These are phyloP conservation scores for Botrytis tulipae DNA, from an alignment of 2,329 filamentous ascomycete genomes.

Conservation along the genomic window DNA sequence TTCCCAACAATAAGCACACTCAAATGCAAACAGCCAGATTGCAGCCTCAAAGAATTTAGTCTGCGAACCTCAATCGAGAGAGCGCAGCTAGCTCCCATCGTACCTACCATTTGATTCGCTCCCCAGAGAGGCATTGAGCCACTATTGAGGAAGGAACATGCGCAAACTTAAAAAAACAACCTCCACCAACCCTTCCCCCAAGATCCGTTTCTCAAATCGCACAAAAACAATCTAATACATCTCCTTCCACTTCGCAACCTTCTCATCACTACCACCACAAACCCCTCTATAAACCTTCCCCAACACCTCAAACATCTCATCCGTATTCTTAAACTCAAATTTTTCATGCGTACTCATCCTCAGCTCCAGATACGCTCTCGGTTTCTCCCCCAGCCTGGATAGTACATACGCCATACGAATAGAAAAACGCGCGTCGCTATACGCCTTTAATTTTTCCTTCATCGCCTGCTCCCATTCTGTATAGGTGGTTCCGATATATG, in stretches of 20 bases:
- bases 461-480: not conserved
- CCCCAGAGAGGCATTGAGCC: fast-evolving
- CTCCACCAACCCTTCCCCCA: not conserved
- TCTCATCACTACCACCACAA: not conserved
- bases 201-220: fast-evolving
- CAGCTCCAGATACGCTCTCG: not conserved
- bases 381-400: not conserved
- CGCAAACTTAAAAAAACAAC: not conserved
- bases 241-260: no score
- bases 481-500: no score
- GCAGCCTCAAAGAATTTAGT: fast-evolving
- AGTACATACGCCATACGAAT: not conserved
- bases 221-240: no score
- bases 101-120: fast-evolving
- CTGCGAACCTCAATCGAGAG: fast-evolving
- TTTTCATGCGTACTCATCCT: not conserved
- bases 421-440: not conserved
- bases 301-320: not conserved
- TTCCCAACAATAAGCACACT: not conserved
- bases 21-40: fast-evolving
- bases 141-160: fast-evolving
- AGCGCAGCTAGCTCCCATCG: not conserved
- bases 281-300: not conserved
- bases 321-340: not conserved
- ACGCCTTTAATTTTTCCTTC: not conserved